Base-by-base conservation (phyloP, 768 basidiomycete species). In the Boletus subparvulus region DNA sequence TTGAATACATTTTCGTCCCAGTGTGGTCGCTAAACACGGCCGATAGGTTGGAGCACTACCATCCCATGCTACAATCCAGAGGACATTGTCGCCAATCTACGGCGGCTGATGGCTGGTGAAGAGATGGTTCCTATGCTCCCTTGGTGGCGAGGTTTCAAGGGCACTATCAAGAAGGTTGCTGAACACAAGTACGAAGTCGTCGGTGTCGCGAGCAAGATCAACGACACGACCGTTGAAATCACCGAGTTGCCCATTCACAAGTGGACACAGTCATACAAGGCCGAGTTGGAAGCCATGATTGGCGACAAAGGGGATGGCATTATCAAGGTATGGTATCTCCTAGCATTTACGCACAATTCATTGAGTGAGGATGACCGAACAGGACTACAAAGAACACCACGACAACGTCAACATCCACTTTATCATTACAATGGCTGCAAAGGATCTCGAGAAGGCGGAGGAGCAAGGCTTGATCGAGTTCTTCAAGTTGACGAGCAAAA, bases 351-450 rank as follows among this genome's bases (percentile, higher is more conserved):
- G 28, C 32, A 14, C 32, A 5, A 1, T 3, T 30, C 5, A 26
- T 43, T 56, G 37, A 69, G 6, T 11, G 5, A 36, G 10, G 26
- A 39, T 12, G 48, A 28, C 47, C 21, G 32, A 42, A 41, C 64
- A 98, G 96, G 95, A 98, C 69, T 99, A 94, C 76, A 93, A 92
- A 74, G 97, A 98, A 69, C 88, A 98, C 67, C 94, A 97, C 65
- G 94, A 94, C 66, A 96, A 94, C 58, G 80, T 86, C 61, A 89
- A 93, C 52, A 86, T 99, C 13, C 92, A 95, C 71, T 98, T 98
- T 66, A 77, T 90, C 32, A 70, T 99, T 30, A 85, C 81, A 26
- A 89, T 98, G 87, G 75, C 77, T 3, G 83, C 87, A 45, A 88
- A 88, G 60, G 87, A 88, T 57, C 81, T 97, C 61, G 82, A 90